Evolutionary conservation across 805 yeast genomes (phyloP), one percentile per base, ranked within the genome.

Genomic region (Schwanniomyces occidentalis): DNA sequence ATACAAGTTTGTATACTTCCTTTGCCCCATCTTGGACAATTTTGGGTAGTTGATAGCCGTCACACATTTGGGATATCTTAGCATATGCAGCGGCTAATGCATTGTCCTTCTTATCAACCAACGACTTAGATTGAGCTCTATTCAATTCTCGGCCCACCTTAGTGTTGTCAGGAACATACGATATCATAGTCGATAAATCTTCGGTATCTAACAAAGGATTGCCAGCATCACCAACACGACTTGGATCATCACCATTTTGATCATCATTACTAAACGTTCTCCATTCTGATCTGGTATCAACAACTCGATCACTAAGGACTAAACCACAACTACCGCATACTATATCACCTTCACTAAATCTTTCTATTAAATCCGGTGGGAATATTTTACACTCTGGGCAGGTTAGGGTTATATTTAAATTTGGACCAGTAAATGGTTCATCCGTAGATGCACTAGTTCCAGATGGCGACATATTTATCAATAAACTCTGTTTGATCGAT

Each of bases 211-310:
- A 72, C 35, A 90, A 68, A 7, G 97, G 96, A 56, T 90, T 90
- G 12, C 89, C 82, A 4, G 97, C 97, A 56, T 90, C 97, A 61
- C 99, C 99, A 44, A 91, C 99, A 85, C 99, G 98, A 46, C 93
- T 82, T 4, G 99, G 99, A 59, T 91, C 99, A 61, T 89, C 97
- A 51, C 95, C 95, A 49, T 91, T 93, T 60, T 91, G 98, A 61
- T 91, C 99, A 59, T 91, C 99, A 56, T 93, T 93, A 40, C 95
- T 83, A 60, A 91, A 91, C 2, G 99, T 93, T 70, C 99, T 85
- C 99, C 99, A 91, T 70, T 91, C 99, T 1, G 96, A 87, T 48
- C 98, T 74, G 4, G 95, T 90, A 54, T 91, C 99, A 19, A 91
- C 96, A 33, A 91, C 82, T 45, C 90, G 75, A 56, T 89, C 95